These are phyloP conservation scores for Fusarium annulatum DNA, from an alignment of 2,329 filamentous ascomycete species.

Conservation along the genomic window DNA sequence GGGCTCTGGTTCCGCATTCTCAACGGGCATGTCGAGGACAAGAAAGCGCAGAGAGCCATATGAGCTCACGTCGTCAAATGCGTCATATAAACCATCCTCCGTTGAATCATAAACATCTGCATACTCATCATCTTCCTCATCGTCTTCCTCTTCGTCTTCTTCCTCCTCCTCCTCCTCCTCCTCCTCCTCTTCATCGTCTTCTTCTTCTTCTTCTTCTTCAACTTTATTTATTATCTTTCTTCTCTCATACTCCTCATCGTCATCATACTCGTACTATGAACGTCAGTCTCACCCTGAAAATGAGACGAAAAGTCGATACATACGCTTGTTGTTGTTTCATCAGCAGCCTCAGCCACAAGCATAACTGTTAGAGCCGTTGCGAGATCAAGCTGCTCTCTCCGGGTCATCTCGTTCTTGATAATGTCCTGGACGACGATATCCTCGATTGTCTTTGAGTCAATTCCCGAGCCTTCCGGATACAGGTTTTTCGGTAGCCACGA, in stretches of 20 bases:
- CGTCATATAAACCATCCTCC: conserved; percentile 4
- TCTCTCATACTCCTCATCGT: conserved; percentile 12
- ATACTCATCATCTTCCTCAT: background rate
- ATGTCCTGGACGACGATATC: conserved; percentile 28
- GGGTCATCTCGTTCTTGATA: conserved; percentile 15
- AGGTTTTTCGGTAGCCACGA: background rate
- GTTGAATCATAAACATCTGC: conserved; percentile 11
- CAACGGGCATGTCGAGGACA: conserved; percentile 7
- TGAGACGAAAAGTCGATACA: background rate
- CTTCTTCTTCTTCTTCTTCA: background rate
- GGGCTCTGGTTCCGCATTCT: conserved; percentile 16
- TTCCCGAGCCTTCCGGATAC: background rate
- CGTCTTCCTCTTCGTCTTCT: background rate
- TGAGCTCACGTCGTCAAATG: conserved; percentile 6
- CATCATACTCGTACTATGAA: conserved; percentile 35
- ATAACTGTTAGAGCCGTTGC: conserved; percentile 28
- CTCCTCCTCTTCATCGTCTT: rapidly evolving
- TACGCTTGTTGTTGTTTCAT: conserved; percentile 30
- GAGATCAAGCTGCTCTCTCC: background rate
- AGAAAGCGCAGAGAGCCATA: conserved; percentile 18
- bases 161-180: background rate
- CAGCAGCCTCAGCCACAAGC: background rate
- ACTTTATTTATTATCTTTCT: background rate
- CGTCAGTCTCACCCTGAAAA: conserved; percentile 8
- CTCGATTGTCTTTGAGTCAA: conserved; percentile 5